A percentile compares a stretch with the other conserved stretches of the same genome.
phyloP scores from a whole-genome alignment of 2,329 filamentous ascomycete species.

The Fusarium verticillioides region DNA sequence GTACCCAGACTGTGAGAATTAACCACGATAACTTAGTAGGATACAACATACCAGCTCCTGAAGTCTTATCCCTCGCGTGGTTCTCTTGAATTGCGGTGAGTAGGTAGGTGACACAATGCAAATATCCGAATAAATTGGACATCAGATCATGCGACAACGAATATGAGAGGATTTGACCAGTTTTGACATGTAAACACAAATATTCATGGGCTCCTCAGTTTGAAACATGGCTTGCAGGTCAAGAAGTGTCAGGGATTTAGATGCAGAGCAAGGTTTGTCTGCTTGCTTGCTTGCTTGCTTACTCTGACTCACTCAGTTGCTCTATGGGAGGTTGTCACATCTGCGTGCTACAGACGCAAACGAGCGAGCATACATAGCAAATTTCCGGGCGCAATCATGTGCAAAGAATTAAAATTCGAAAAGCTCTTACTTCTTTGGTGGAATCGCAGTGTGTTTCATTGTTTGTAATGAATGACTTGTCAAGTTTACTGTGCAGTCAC shows the following conservation, averaged over 20 bases:
- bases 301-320: background rate
- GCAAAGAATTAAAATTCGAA: background rate
- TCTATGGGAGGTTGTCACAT: background rate
- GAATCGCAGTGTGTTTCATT: background rate
- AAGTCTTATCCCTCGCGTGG: background rate
- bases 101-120: background rate
- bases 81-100: background rate
- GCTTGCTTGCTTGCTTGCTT: background rate
- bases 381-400: background rate
- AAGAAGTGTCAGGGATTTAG: background rate
- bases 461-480: background rate
- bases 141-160: background rate
- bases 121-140: background rate
- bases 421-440: background rate
- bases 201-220: background rate
- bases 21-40: background rate
- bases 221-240: background rate
- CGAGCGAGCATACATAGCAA: background rate
- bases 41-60: background rate
- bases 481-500: background rate
- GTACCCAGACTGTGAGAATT: background rate
- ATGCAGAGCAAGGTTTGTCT: background rate
- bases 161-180: background rate
- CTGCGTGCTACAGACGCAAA: background rate
- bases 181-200: background rate